These are phyloP conservation scores for Aspergillus carlsbadensis DNA, from an alignment of 495 filamentous ascomycete species.

Conservation along the genomic window DNA sequence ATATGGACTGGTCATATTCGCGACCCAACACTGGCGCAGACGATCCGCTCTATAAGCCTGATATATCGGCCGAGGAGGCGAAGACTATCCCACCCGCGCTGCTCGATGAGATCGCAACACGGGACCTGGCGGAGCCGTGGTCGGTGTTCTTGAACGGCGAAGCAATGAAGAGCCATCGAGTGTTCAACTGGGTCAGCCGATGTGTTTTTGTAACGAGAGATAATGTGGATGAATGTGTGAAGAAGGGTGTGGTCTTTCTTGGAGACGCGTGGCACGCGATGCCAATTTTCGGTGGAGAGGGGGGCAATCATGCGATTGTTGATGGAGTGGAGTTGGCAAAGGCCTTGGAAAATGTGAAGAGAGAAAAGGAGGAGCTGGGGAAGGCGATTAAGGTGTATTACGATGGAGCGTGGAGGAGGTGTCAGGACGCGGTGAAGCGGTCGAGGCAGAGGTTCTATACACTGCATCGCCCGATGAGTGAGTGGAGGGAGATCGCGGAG, in stretches of 20 bases:
- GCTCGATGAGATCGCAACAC: neutral
- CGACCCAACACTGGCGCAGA: conserved; percentile 17
- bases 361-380: neutral
- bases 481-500: conserved; percentile 10
- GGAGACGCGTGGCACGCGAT: conserved; percentile 40
- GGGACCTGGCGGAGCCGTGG: neutral
- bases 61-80: conserved; percentile 4
- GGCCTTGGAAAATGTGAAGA: neutral
- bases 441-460: conserved; percentile 10
- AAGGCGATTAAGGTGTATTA: neutral
- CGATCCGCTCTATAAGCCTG: conserved; percentile 5
- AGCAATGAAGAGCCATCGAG: conserved; percentile 25
- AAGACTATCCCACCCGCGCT: neutral
- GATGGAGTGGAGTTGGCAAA: conserved; percentile 13
- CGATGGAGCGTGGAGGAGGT: conserved; percentile 4
- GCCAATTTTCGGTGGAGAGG: conserved; percentile 41
- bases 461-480: conserved; percentile 9
- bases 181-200: conserved; percentile 43
- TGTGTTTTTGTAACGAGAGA: conserved; percentile 16
- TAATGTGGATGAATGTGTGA: conserved; percentile 21
- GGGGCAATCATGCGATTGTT: conserved; percentile 29
- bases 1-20: conserved; percentile 33
- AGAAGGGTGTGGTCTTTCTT: conserved; percentile 28
- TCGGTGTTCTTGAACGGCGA: conserved; percentile 29
- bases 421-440: conserved; percentile 6